Evolutionary conservation across 2,329 filamentous ascomycete genomes (phyloP), one percentile per base, ranked within the genome.

Genomic region (Lecanicillium sp.): DNA sequence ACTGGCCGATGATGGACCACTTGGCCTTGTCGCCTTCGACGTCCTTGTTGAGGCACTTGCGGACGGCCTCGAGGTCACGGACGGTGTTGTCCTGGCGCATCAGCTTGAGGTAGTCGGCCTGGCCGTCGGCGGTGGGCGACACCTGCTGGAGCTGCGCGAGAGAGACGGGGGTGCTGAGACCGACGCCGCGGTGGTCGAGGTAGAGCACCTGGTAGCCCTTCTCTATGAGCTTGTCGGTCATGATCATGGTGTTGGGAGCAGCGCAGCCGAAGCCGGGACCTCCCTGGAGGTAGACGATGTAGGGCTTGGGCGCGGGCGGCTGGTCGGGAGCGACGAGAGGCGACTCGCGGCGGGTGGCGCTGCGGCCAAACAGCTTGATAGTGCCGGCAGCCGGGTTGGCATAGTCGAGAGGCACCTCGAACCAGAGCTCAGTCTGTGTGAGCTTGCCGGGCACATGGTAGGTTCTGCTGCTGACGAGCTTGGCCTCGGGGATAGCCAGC

Each of bases 31-130:
- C 79, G 19, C 77, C 71, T 0, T 86, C 81, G 57, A 82, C 86
- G 44, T 83, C 79, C 5, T 73, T 70, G 0, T 86, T 93, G 46
- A 97, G 71, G 32, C 77, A 84, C 57, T 82, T 78, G 5, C 91
- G 80, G 26, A 97, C 81, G 4, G 90, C 89, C 63, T 97, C 91
- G 54, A 86, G 87, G 60, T 97, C 91, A 39, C 80, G 81, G 33
- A 97, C 90, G 44, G 95, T 94, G 60, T 79, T 93, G 66, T 96
- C 90, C 27, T 91, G 90, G 35, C 91, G 81, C 71, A 95, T 95
- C 32, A 83, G 73, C 62, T 86, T 86, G 54, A 97, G 75, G 58
- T 95, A 95, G 45, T 83, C 77, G 6, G 85, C 86, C 66, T 96
- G 89, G 49, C 79, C 79, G 38, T 77, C 66, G 50, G 79, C 77